phyloP scores from a whole-genome alignment of 2,329 filamentous ascomycete species.

The Pyrenochaeta sp. region DNA sequence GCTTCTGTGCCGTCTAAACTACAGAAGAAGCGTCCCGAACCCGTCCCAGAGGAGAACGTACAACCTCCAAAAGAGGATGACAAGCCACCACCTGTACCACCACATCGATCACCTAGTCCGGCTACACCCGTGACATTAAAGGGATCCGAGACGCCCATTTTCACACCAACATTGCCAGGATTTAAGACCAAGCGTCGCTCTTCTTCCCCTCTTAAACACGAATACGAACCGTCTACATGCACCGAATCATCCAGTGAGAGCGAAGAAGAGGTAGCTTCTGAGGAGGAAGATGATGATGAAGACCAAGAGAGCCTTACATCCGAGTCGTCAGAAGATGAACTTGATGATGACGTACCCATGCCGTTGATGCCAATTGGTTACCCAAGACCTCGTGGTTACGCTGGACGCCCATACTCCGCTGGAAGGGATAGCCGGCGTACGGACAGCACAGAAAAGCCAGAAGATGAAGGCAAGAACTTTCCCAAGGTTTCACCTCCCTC shows the following conservation, averaged over 20 bases:
- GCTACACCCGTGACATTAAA: slow-evolving; percentile 57
- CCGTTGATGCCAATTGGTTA: slow-evolving; percentile 47
- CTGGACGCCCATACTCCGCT: slow-evolving; percentile 17
- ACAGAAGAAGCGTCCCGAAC: slow-evolving; percentile 30
- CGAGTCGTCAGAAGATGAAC: slow-evolving; percentile 65
- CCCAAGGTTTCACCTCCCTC: slow-evolving; percentile 53
- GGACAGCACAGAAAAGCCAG: slow-evolving; percentile 17
- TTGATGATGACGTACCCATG: slow-evolving; percentile 57
- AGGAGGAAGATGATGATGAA: slow-evolving; percentile 59
- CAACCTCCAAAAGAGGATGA: slow-evolving; percentile 28
- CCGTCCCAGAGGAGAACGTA: slow-evolving; percentile 19
- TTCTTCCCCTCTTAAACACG: slow-evolving; percentile 95
- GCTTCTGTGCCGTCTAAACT: slow-evolving; percentile 42
- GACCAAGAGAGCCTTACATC: slow-evolving; percentile 58
- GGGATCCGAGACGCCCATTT: slow-evolving; percentile 53
- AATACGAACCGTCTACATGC: slow-evolving; percentile 87
- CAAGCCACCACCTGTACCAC: slow-evolving; percentile 55
- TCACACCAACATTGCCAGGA: slow-evolving; percentile 59
- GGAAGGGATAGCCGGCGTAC: slow-evolving; percentile 20
- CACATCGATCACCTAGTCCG: slow-evolving; percentile 63
- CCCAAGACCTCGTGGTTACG: slow-evolving; percentile 26
- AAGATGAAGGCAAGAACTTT: slow-evolving; percentile 48
- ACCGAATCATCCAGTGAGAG: slow-evolving; percentile 69
- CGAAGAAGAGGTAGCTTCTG: slow-evolving; percentile 57
- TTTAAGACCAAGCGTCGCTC: slow-evolving; percentile 69